These are phyloP conservation scores for Trichosanthes cucumerina DNA, from an alignment of 306 rosid species.

Conservation along the genomic window DNA sequence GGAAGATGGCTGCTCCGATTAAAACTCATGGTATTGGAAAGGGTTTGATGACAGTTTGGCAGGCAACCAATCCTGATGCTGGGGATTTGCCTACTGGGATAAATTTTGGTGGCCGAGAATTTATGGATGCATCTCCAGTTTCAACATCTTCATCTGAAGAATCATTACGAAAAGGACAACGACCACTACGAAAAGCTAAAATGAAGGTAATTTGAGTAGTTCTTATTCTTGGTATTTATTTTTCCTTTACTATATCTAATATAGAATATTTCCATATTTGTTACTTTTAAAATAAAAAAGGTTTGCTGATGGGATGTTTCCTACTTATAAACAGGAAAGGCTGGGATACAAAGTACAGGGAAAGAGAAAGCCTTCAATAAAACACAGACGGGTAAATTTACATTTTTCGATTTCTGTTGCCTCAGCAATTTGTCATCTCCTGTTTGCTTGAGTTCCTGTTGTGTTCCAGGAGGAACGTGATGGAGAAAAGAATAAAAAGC, in stretches of 20 bases:
- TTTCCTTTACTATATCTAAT: neutral
- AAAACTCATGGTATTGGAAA: slow-evolving; percentile 83
- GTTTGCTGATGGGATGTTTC: slow-evolving; percentile 18
- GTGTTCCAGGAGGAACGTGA: slow-evolving; percentile 42
- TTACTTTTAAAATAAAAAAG: slow-evolving; percentile 6
- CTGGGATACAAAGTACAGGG: slow-evolving; percentile 37
- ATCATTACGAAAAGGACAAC: slow-evolving; percentile 23
- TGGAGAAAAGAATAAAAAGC: slow-evolving; percentile 25
- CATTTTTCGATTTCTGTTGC: slow-evolving; percentile 7
- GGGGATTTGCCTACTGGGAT: slow-evolving; percentile 41
- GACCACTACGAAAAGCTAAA: slow-evolving; percentile 26
- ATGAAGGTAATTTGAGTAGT: slow-evolving; percentile 32
- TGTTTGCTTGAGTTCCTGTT: slow-evolving; percentile 15
- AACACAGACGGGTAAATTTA: slow-evolving; percentile 45
- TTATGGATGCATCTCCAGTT: slow-evolving; percentile 12
- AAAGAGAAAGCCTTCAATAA: slow-evolving; percentile 35
- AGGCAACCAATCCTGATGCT: slow-evolving; percentile 64
- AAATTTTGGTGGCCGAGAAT: slow-evolving; percentile 29
- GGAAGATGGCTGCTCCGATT: slow-evolving; percentile 19
- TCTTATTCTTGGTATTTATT: slow-evolving; percentile 4
- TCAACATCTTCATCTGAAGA: slow-evolving; percentile 24
- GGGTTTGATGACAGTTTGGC: slow-evolving; percentile 96
- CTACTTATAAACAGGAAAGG: slow-evolving; percentile 46
- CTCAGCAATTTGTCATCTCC: neutral
- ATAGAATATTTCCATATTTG: slow-evolving; percentile 7